Conservation (phyloP, 306 rosid species). For the Gynostemma pentaphyllum region DNA sequence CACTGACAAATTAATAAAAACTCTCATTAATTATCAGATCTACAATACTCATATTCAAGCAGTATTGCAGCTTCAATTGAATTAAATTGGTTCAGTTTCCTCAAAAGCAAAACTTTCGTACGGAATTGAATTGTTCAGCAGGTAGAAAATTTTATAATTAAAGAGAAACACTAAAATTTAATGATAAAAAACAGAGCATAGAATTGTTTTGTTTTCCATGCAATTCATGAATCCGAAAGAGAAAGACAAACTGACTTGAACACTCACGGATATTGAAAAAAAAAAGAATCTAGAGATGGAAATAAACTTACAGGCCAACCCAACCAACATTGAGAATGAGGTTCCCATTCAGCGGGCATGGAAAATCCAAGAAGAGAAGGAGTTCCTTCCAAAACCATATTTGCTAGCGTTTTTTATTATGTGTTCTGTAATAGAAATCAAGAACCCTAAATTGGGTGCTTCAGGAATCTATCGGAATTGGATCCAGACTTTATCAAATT, state of each 20-base stretch:
- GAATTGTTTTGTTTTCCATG: background rate
- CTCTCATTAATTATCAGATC: background rate
- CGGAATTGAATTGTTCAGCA: background rate
- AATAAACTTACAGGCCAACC: conserved; percentile 86
- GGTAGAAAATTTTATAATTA: background rate
- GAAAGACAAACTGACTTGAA: background rate
- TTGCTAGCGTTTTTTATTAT: background rate
- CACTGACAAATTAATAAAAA: too few relatives aligned
- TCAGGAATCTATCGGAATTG: too few relatives aligned
- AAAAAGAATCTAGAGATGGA: too few relatives aligned
- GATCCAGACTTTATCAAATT: too few relatives aligned
- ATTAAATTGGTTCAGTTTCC: background rate
- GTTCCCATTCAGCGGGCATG: conserved; percentile 96
- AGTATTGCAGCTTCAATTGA: background rate
- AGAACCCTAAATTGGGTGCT: too few relatives aligned
- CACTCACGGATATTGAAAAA: background rate
- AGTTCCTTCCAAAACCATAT: conserved; percentile 29
- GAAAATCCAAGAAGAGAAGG: conserved; percentile 40
- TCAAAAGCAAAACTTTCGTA: background rate
- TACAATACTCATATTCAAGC: background rate
- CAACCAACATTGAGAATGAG: conserved; percentile 72
- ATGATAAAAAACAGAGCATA: background rate
- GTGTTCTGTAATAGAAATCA: background rate
- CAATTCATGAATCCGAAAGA: background rate
- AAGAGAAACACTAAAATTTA: background rate